Percentiles rank a stretch among this genome's conserved stretches.
These are phyloP conservation scores for Eragrostis tef DNA, from an alignment of 202 grass and related monocot genomes.

Conservation along the genomic window DNA sequence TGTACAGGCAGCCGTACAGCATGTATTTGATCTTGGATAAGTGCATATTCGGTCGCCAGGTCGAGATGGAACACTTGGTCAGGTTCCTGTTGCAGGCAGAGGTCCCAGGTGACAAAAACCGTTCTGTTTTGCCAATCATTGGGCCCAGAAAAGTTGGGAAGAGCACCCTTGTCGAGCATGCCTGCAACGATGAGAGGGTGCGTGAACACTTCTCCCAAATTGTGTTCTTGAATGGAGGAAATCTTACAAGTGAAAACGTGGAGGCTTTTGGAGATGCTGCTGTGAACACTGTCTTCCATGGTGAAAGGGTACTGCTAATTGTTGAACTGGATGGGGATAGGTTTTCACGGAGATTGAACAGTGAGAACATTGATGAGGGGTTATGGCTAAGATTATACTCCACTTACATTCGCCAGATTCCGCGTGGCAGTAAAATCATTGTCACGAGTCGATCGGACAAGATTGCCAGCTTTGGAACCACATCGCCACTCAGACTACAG, in stretches of 20 bases:
- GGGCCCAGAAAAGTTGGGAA: background rate
- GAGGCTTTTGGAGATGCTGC: background rate
- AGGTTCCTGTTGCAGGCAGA: background rate
- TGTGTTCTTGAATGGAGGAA: background rate
- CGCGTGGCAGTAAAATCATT: background rate
- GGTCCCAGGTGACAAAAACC: background rate
- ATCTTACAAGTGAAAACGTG: background rate
- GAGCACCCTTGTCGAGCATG: background rate
- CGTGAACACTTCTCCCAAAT: background rate
- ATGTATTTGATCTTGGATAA: background rate
- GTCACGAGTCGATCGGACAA: slow-evolving; percentile 2
- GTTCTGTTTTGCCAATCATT: background rate
- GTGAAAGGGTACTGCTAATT: background rate
- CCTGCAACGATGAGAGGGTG: background rate
- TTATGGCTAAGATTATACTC: background rate
- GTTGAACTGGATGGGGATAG: slow-evolving; percentile 11
- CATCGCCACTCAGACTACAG: background rate
- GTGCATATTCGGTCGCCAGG: slow-evolving; percentile 16
- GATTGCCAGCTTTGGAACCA: background rate
- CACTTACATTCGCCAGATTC: background rate
- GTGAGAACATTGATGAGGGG: background rate
- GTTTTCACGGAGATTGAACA: too few relatives aligned
- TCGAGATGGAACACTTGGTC: slow-evolving; percentile 2
- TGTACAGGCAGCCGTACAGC: background rate
- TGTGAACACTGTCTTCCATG: background rate